Evolutionary conservation across 352 stramenopile genomes (phyloP), one percentile per base, ranked within the genome.

Genomic region (Thraustochytrium sp.): DNA sequence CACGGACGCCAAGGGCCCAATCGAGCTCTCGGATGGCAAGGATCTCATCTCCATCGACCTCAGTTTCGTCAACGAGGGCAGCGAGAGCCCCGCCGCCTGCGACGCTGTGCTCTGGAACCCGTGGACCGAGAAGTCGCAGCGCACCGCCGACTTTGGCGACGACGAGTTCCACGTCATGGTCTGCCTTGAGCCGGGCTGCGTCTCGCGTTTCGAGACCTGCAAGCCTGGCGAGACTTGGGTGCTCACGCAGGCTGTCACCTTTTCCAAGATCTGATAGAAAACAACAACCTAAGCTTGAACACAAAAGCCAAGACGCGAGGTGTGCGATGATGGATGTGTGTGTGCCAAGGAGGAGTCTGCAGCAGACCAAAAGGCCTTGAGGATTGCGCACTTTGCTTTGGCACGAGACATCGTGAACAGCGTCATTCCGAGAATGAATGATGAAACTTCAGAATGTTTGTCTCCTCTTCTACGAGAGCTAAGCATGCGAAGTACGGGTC

Each of bases 91-190:
- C 36, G 26, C 23, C 26, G 13, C 34, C n/a, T 91, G 87, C 64
- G 93, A 97, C 84, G 89, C 89, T n/a, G 93, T 98, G 21, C 91
- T 97, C 38, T 97, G 93, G 94, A 97, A 97, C 90, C 96, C 95
- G 48, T 95, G 93, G 88, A 88, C 92, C 51, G 91, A 94, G 59
- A 98, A 98, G 86, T 92, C 94, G 42, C 92, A 94, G 85, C 87
- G 85, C 49, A 97, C 98, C 91, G 86, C 86, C 68, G 95, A 98
- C 88, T 98, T 98, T 88, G 93, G 89, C 46, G 91, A 97, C 84
- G 94, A 98, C 56, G 93, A 97, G 87, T 98, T 97, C 85, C 76
- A 92, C 56, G 89, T 91, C 40, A 98, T 98, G 94, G 90, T 98
- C 82, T 98, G 95, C 86, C 91, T 98, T 53, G 95, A 98, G 87